Evolutionary conservation across 169 alveolate genomes (phyloP).

Genomic region (Plasmodium relictum): DNA sequence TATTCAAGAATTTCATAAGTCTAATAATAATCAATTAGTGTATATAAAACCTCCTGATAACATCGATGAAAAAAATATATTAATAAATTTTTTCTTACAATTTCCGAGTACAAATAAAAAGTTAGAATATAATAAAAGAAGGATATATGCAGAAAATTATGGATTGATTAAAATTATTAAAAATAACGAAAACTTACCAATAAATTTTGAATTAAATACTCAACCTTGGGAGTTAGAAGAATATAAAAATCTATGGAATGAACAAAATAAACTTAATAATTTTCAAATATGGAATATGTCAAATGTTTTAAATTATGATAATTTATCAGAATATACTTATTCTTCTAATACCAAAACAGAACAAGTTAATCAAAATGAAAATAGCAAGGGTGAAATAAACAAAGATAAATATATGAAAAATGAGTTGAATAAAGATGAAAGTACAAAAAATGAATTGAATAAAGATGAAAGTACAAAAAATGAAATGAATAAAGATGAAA

Average conservation of each 20-base stretch:
- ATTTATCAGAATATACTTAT: conserved; percentile 17
- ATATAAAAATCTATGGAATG: conserved; percentile 50
- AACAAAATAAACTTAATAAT: conserved; percentile 61
- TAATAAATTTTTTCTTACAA: conserved; percentile 64
- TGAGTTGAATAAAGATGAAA: background rate
- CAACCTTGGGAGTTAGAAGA: conserved; percentile 51
- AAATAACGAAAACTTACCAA: conserved; percentile 53
- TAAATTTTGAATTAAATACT: conserved; percentile 42
- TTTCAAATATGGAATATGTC: conserved; percentile 66
- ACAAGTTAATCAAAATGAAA: background rate
- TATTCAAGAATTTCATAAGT: conserved; percentile 58
- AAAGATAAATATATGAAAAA: background rate
- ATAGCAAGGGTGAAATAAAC: background rate
- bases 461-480: no score
- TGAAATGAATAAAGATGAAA: no score
- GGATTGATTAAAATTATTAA: conserved; percentile 62
- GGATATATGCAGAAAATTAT: conserved; percentile 75
- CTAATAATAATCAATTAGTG: conserved; percentile 69
- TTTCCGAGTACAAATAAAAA: conserved; percentile 68
- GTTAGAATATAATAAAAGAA: conserved; percentile 64
- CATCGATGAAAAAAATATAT: conserved; percentile 53
- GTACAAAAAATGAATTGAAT: no score
- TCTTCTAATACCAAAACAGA: conserved; percentile 27
- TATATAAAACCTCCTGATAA: conserved; percentile 69
- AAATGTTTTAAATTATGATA: conserved; percentile 21